Evolutionary conservation across 2,329 filamentous ascomycete genomes (phyloP).

Genomic region (Ophiocordyceps polyrhachis-furcata): DNA sequence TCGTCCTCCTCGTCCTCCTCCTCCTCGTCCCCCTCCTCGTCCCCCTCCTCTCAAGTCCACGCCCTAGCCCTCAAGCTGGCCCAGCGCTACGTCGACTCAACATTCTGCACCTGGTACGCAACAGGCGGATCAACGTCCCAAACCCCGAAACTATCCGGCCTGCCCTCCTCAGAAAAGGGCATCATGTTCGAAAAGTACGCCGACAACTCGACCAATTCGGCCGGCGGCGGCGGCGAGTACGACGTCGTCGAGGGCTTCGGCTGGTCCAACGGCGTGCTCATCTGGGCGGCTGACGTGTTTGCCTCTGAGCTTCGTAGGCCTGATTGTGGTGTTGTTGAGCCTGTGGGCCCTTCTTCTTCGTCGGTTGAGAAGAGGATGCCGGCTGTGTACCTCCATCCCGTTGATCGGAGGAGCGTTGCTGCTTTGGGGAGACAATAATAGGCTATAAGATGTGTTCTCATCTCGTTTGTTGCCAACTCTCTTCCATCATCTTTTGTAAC

Average conservation of each 20-base stretch:
- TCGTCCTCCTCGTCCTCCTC: too few relatives aligned
- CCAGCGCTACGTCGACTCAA: constrained; percentile 47
- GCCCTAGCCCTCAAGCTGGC: constrained; percentile 37
- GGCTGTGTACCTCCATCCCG: background rate
- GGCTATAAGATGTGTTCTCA: background rate
- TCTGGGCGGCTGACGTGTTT: constrained; percentile 48
- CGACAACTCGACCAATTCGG: constrained; percentile 38
- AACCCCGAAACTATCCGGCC: constrained; percentile 29
- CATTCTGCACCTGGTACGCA: constrained; percentile 52
- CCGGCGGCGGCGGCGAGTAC: constrained; percentile 49
- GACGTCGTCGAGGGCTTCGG: constrained; percentile 52
- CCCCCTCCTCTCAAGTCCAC: constrained; percentile 19
- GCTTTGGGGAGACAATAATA: background rate
- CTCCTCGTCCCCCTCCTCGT: too few relatives aligned
- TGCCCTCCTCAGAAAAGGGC: constrained; percentile 24
- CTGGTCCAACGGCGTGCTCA: constrained; percentile 50
- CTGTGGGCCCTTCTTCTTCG: constrained; percentile 12
- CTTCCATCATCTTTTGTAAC: too few relatives aligned
- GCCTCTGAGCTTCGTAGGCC: constrained; percentile 33
- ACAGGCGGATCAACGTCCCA: constrained; percentile 42
- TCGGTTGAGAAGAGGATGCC: constrained; percentile 3
- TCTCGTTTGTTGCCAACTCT: too few relatives aligned
- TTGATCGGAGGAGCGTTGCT: background rate
- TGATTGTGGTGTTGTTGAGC: constrained; percentile 31
- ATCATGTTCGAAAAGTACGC: constrained; percentile 56